Conservation (phyloP, 2,329 filamentous ascomycete species). For the Microthyrium microscopicum region DNA sequence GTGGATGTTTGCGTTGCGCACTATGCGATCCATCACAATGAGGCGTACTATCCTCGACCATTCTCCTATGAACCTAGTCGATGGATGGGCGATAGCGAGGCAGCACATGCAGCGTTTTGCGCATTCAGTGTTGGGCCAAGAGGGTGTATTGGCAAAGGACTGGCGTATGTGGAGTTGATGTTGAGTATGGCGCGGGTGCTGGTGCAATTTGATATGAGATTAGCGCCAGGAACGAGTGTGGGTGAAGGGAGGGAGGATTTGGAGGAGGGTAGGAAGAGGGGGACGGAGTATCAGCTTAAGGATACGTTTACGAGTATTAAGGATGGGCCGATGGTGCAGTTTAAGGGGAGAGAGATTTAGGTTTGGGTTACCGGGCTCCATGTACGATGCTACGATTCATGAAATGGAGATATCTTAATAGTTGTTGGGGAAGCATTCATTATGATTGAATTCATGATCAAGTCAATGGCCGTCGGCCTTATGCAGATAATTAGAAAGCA, state of each 20-base stretch:
- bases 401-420: too few species aligned
- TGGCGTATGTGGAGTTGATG: conserved; percentile 52
- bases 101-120: conserved; percentile 53
- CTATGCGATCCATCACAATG: conserved; percentile 23
- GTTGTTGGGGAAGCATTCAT: too few species aligned
- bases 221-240: conserved; percentile 12
- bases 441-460: too few species aligned
- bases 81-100: conserved; percentile 19
- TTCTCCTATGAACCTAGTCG: conserved; percentile 22
- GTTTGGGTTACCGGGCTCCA: too few species aligned
- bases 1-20: conserved; percentile 21
- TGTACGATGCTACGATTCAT: too few species aligned
- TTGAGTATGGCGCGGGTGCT: conserved; percentile 44
- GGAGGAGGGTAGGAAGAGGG: conserved; percentile 39
- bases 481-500: too few species aligned
- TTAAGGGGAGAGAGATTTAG: conserved; percentile 15
- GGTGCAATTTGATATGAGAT: conserved; percentile 41
- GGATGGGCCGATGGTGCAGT: conserved; percentile 51
- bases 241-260: conserved; percentile 30
- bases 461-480: too few species aligned
- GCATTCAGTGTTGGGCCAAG: conserved; percentile 56
- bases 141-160: conserved; percentile 55
- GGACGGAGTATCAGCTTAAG: conserved; percentile 48
- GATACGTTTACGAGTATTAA: conserved; percentile 62
- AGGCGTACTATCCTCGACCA: conserved; percentile 20